Base-by-base conservation (phyloP, 345 rosid genomes). In the Euphorbia tirucalli region DNA sequence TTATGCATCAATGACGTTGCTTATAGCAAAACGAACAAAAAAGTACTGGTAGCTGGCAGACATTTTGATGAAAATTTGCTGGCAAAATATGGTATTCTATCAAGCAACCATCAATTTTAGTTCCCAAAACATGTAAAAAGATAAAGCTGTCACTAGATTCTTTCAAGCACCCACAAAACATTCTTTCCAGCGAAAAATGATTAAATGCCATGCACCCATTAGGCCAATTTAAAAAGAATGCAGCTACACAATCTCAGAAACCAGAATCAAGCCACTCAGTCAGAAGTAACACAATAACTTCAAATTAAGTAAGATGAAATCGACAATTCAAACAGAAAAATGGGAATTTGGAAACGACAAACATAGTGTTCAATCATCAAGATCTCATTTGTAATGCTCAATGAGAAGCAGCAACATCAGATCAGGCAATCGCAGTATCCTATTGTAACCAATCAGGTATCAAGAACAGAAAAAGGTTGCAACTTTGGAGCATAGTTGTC, bases 401-500 rank as follows among this genome's bases (percentile, higher is more conserved):
- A 19, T n/a, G n/a, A 15, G 39, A 35, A 18, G 14, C 8, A 66
- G 59, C 32, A 22, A 31, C 16, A 70, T 43, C 41, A 18, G 24
- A 24, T 14, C 50, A 56, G 30, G 18, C 64, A 41, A 56, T 66
- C 59, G 18, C 55, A 58, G 1, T 13, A 59, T 10, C 55, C 11
- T 41, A 61, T 30, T 30, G 4, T 14, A 59, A 19, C 3, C 31
- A 66, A 66, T 11, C 57, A 19, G 4, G 14, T 13, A n/a, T n/a
- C n/a, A n/a, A n/a, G n/a, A n/a, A n/a, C n/a, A n/a, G n/a, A n/a
- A 37, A 18, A 69, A 58, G 41, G 41, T 25, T 19, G 18, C 39
- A 58, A 56, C 73, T 69, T 58, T 27, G 50, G 1, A 69, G 37
- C 71, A 55, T 54, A 55, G 21, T 49, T 68, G 48, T 16, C 22